phyloP scores from a whole-genome alignment of 108 stramenopile genomes.

The Tribonema minus region DNA sequence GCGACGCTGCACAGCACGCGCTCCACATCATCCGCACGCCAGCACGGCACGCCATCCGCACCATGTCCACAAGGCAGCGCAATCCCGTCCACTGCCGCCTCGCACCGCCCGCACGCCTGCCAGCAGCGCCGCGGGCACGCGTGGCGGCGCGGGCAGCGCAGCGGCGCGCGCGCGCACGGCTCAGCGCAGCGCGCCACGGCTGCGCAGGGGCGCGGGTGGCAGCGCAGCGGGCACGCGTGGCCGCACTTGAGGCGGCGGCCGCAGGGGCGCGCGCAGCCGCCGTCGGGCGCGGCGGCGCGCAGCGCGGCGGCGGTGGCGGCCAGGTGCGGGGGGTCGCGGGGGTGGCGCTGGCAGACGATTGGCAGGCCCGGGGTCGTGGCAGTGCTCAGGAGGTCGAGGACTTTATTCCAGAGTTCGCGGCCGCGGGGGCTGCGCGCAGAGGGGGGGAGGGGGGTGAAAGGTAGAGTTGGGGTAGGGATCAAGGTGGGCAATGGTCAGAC shows the following conservation, averaged over 20 bases:
- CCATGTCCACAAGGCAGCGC: constrained; percentile 10
- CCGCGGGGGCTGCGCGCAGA: too few relatives aligned
- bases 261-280: constrained; percentile 50
- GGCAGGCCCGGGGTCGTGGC: background rate
- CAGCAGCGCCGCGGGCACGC: background rate
- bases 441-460: too few relatives aligned
- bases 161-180: constrained; percentile 11
- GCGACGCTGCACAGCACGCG: too few relatives aligned
- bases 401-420: too few relatives aligned
- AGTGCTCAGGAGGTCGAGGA: background rate
- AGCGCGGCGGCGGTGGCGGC: constrained; percentile 12
- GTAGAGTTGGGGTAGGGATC: too few relatives aligned
- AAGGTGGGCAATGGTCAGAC: too few relatives aligned
- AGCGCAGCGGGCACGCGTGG: constrained; percentile 32
- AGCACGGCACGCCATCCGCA: constrained; percentile 1
- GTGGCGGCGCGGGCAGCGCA: constrained; percentile 16
- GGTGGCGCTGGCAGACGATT: background rate
- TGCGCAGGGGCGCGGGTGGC: constrained; percentile 18
- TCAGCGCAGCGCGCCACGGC: constrained; percentile 5
- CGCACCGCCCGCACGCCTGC: constrained; percentile 4
- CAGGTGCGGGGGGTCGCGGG: background rate
- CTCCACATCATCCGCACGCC: too few relatives aligned
- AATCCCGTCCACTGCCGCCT: background rate
- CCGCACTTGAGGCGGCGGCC: constrained; percentile 20
- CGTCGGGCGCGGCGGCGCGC: constrained; percentile 15